Base-by-base conservation (phyloP, 305 asterid genomes). In the Plantago rigida region DNA sequence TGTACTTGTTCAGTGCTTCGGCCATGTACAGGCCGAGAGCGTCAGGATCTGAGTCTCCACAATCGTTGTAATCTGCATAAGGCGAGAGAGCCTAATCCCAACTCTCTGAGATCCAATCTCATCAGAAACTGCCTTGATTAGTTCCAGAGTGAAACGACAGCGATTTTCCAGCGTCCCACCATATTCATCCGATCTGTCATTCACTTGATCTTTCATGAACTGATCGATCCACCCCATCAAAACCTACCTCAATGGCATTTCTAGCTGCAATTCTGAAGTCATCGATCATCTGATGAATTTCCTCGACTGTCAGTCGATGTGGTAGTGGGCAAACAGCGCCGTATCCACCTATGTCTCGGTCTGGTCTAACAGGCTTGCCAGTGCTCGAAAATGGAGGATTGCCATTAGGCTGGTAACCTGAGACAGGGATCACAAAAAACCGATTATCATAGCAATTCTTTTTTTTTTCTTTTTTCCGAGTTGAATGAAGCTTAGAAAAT, bases 161-260 rank as follows among this genome's bases (percentile, higher is more conserved):
- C 77, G 64, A 46, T 76, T 76, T 28, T 63, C 68, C 13, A 69
- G 9, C 62, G 26, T 60, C 48, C 80, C 73, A 2, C 77, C 77
- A 13, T 72, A 65, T 52, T 71, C 62, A 6, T 72, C 75, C 0
- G 54, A 69, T 6, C 70, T 65, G 3, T 68, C 56, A 11, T 71
- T 72, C 28, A 66, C 69, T 54, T 65, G 66, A 36, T 72, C 80
- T 13, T 72, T 72, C 68, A 69, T 9, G 57, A 73, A 69, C 12
- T 69, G 78, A 14, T 72, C 73, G 2, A 76, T 63, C 74, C 1
- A 76, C 71, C 10, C 78, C 78, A 39, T 76, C 81, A 65, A 76
- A 76, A 39, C 79, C 79, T 51, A 77, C 82, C 65, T 74, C 73
- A 8, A 74, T 71, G 22, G 77, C 78, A 52, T 77, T 77, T 19